These are phyloP conservation scores for Escallonia rubra DNA, from an alignment of 129 eudicot genomes.

Conservation along the genomic window DNA sequence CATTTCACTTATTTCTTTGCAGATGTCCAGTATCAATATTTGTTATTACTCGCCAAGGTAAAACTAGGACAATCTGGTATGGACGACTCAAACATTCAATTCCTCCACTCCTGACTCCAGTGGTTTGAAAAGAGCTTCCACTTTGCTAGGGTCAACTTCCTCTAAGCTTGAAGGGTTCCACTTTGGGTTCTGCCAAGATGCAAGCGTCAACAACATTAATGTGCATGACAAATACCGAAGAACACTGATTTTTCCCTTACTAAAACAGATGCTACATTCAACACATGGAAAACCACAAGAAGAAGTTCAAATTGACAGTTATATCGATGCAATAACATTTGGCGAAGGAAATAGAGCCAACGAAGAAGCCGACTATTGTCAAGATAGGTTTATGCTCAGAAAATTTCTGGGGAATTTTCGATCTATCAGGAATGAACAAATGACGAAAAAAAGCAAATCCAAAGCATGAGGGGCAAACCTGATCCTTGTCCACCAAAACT, in stretches of 20 bases:
- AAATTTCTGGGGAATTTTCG: not conserved
- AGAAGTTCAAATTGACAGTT: not conserved
- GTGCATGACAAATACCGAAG: not conserved
- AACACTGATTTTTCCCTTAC: not conserved
- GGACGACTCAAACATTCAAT: slow-evolving; percentile 37
- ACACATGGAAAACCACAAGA: not conserved
- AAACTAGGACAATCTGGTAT: too few species aligned
- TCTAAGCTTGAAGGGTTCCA: slow-evolving; percentile 88
- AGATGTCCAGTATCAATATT: too few species aligned
- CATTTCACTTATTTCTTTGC: too few species aligned
- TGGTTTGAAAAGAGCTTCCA: slow-evolving; percentile 65
- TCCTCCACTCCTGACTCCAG: slow-evolving; percentile 46
- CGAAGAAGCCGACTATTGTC: not conserved
- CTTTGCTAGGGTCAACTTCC: slow-evolving; percentile 67
- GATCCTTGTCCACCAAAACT: slow-evolving; percentile 95
- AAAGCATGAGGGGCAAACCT: slow-evolving; percentile 43
- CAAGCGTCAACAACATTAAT: not conserved
- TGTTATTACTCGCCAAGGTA: too few species aligned
- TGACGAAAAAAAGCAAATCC: not conserved
- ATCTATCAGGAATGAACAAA: not conserved
- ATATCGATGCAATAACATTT: not conserved
- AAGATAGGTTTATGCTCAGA: not conserved
- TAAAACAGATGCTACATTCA: not conserved
- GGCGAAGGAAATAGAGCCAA: not conserved
- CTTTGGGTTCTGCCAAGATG: slow-evolving; percentile 65